Evolutionary conservation across 1,284 basidiomycete species (phyloP).

Genomic region (Sanghuangporus weigelae): DNA sequence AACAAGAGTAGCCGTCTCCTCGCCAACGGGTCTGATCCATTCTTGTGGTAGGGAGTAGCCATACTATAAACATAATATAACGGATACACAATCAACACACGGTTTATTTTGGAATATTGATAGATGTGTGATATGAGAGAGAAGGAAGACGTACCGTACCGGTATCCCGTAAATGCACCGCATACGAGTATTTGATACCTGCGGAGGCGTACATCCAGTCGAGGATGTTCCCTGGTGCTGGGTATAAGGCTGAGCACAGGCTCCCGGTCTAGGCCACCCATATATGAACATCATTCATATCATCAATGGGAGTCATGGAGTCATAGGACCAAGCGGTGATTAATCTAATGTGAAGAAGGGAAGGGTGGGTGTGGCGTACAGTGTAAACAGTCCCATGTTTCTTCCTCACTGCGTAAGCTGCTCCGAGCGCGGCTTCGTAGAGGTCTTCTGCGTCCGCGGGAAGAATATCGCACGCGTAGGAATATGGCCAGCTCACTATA

Average conservation of each 20-base stretch:
- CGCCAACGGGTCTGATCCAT: slow-evolving; percentile 74
- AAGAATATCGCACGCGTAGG: slow-evolving; percentile 62
- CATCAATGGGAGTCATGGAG: too few relatives aligned
- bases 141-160: slow-evolving; percentile 52
- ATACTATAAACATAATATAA: slow-evolving; percentile 40
- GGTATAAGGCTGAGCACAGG: slow-evolving; percentile 64
- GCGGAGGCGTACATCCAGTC: slow-evolving; percentile 70
- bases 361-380: slow-evolving; percentile 28
- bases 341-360: neutral
- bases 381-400: slow-evolving; percentile 52
- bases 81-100: neutral
- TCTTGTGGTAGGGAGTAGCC: slow-evolving; percentile 72
- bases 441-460: slow-evolving; percentile 80
- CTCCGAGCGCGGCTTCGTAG: slow-evolving; percentile 72
- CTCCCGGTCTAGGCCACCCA: slow-evolving; percentile 48
- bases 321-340: neutral
- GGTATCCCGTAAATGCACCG: slow-evolving; percentile 75
- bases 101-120: neutral
- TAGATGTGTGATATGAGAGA: neutral
- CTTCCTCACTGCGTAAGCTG: slow-evolving; percentile 53
- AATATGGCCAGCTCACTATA: slow-evolving; percentile 67
- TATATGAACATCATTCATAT: too few relatives aligned
- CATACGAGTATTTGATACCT: slow-evolving; percentile 72
- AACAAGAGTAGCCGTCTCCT: slow-evolving; percentile 66
- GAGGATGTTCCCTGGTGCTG: slow-evolving; percentile 67